Conservation (phyloP, 139 green algal species). For the Diplosphaera chodatii region DNA sequence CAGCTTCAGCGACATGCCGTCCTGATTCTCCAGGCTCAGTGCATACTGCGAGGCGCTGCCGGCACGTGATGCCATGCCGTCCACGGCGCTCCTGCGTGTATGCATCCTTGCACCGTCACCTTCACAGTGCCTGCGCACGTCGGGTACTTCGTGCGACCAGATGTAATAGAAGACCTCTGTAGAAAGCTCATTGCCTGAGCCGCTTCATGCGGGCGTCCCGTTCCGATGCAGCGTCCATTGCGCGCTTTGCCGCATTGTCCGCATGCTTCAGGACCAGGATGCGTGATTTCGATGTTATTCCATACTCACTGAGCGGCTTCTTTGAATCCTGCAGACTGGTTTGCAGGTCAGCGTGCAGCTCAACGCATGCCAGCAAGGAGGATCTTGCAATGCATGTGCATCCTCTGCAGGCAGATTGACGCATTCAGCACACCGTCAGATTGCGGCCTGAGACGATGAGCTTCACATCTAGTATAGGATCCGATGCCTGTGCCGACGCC, state of each 20-base stretch:
- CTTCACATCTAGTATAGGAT: neutral
- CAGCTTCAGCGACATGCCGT: slow-evolving; percentile 21
- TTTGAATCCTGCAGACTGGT: slow-evolving; percentile 36
- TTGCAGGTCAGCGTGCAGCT: too few species aligned
- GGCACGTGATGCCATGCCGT: slow-evolving; percentile 21
- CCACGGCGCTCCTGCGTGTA: slow-evolving; percentile 12
- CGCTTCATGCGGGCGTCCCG: slow-evolving; percentile 26
- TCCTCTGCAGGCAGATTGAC: too few species aligned
- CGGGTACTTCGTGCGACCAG: too few species aligned
- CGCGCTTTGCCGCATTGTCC: slow-evolving; percentile 1
- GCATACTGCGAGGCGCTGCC: neutral
- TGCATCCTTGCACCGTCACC: too few species aligned
- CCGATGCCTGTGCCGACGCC: neutral
- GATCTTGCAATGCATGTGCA: too few species aligned
- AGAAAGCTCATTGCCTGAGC: slow-evolving; percentile 15
- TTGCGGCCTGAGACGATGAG: neutral
- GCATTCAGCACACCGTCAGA: neutral
- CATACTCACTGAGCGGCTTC: slow-evolving; percentile 21
- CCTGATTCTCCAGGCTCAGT: slow-evolving; percentile 43
- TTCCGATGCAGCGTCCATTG: slow-evolving; percentile 1
- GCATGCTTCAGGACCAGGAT: slow-evolving; percentile 39
- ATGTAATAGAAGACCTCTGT: too few species aligned
- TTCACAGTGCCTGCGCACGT: too few species aligned
- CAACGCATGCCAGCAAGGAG: too few species aligned
- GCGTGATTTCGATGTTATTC: slow-evolving; percentile 13